Evolutionary conservation across 2,329 filamentous ascomycete genomes (phyloP), one percentile per base, ranked within the genome.

Genomic region (Calonectria hawksworthii): DNA sequence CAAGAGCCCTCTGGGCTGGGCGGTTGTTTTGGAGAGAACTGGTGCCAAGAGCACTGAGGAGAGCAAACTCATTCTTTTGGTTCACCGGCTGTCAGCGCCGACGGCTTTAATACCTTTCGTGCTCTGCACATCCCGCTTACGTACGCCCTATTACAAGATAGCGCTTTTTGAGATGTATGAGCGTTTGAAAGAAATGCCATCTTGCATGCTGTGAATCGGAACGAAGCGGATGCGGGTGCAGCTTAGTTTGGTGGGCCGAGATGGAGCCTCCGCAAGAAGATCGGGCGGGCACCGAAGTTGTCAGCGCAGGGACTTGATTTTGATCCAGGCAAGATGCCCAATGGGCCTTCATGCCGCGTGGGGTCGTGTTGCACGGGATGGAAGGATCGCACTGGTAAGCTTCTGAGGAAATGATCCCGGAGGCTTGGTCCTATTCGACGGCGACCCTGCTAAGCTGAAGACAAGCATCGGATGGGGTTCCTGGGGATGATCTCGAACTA

Each of bases 91-190:
- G 65, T 50, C 52, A 52, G 51, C 50, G 44, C 30, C 68, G 59
- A 38, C 47, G 59, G 56, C 47, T 26, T 28, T 51, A 38, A 26
- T 52, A 59, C 28, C 36, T 30, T 26, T 23, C 10, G 21, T 50
- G 50, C 10, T 9, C n/a, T 26, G 30, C 38, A 28, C 9, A n/a
- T 36, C 11, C 32, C 26, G 72, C 68, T 74, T 61, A 74, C 72
- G 72, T 74, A 72, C 72, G 63, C 68, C 61, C 61, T 52, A 71
- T 21, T 23, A n/a, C 56, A 47, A 34, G 38, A 52, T 30, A 7
- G 52, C 26, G 50, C n/a, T 26, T 63, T 59, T 59, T 59, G 30
- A 36, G 23, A 30, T 38, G 64, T 34, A 28, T 14, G n/a, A 69
- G 59, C n/a, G 59, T 28, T 36, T 32, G 23, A 28, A 63, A 59